Conservation (phyloP, 768 basidiomycete genomes). For the Psilocybe cyanescens region DNA sequence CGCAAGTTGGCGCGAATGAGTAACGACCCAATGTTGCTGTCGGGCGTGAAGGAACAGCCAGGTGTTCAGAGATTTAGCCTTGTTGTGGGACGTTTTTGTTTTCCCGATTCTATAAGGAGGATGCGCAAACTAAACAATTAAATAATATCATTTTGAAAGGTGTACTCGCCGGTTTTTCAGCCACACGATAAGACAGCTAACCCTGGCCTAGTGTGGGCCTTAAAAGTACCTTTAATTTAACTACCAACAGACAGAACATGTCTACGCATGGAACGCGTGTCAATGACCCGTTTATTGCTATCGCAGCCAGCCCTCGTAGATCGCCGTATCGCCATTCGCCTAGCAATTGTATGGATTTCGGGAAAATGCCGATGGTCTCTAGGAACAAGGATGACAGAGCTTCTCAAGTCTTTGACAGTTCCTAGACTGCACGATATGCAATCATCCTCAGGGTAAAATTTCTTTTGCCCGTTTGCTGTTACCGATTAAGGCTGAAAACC, state of each 20-base stretch:
- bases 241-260: conserved; percentile 2
- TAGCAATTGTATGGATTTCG: conserved; percentile 1
- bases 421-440: neutral
- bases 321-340: conserved; percentile 15
- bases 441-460: neutral
- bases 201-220: neutral
- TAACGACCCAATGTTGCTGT: neutral
- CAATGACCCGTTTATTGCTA: neutral
- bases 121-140: conserved; percentile 3
- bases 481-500: conserved; percentile 18
- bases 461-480: conserved; percentile 5
- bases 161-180: neutral
- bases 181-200: conserved; percentile 3
- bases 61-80: conserved; percentile 20
- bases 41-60: conserved; percentile 1
- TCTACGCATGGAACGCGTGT: conserved; percentile 2
- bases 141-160: neutral
- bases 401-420: neutral
- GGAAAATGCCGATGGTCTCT: conserved; percentile 9
- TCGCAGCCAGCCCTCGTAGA: conserved; percentile 3
- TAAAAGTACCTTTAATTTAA: conserved; percentile 14
- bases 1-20: neutral
- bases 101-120: conserved; percentile 6
- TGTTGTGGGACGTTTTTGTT: conserved; percentile 25
- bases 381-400: conserved; percentile 6